Percentiles rank a stretch among this genome's conserved stretches.
phyloP scores from a whole-genome alignment of 2,329 filamentous ascomycete genomes.

The Gaeumannomyces tritici region DNA sequence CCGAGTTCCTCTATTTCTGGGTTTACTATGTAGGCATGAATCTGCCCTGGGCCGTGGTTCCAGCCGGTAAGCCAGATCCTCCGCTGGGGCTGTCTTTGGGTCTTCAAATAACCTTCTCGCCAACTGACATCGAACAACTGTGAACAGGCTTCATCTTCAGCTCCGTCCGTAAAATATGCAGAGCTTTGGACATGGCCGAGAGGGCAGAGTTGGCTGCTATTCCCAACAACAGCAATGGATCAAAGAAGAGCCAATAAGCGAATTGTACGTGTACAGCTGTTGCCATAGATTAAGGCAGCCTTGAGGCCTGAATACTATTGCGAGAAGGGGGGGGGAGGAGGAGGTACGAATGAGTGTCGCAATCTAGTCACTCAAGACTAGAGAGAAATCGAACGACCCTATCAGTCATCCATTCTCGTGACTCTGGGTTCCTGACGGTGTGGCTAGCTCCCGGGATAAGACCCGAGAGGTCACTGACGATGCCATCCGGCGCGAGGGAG shows the following conservation, averaged over 20 bases:
- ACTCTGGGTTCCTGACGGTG: conserved; percentile 32
- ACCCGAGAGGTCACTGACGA: conserved; percentile 40
- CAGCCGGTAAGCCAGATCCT: conserved; percentile 30
- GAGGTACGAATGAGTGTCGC: too few species aligned
- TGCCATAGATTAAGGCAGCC: background rate
- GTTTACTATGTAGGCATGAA: conserved; percentile 54
- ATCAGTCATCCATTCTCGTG: conserved; percentile 39
- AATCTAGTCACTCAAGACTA: background rate
- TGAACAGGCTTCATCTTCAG: conserved; percentile 4
- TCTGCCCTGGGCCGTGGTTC: conserved; percentile 48
- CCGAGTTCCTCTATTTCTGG: conserved; percentile 54
- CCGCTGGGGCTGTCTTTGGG: background rate
- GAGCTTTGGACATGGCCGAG: conserved; percentile 2
- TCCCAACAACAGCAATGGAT: too few species aligned
- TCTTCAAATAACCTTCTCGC: background rate
- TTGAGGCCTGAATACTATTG: too few species aligned
- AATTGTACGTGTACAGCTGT: background rate
- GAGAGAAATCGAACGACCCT: conserved; percentile 36
- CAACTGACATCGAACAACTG: background rate
- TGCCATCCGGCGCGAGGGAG: conserved; percentile 26
- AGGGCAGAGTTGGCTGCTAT: background rate
- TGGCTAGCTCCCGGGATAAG: conserved; percentile 44
- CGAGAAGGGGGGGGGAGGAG: too few species aligned
- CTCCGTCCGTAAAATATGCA: conserved; percentile 3
- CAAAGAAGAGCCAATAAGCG: background rate